Evolutionary conservation across 1,139 yeast species (phyloP), one percentile per base, ranked within the genome.

Genomic region (Lodderomyces metapsilosis): DNA sequence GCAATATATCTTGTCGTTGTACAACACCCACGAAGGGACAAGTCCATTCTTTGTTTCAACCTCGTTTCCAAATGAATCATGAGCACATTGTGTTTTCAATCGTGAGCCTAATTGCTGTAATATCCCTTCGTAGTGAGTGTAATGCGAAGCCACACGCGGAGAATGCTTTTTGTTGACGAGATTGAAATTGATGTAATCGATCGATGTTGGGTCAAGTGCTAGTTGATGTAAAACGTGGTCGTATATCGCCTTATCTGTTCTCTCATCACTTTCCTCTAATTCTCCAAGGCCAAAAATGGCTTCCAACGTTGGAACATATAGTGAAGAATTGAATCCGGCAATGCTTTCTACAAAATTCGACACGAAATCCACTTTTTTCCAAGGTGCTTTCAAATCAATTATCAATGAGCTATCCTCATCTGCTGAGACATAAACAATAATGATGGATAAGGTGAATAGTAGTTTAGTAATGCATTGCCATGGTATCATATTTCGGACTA

Each of bases 101-200:
- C 52, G 46, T 4, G 43, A 44, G 2, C 50, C 52, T 28, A 50
- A 52, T 2, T 47, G 43, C 0, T 68, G 61, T 23, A 53, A 47
- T 6, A 67, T 64, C 0, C 57, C 48, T 1, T 61, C 47, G 52
- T 77, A 86, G 54, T 73, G 67, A 42, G 74, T 72, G 52, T 73
- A 84, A 44, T 85, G 87, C 1, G 89, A 66, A 49, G 80, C 78
- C 20, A 88, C 70, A 39, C 82, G 64, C 3, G 96, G 88, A 1
- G 85, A 65, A 44, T 71, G 62, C 32, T 71, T 62, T 42, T 81
- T 80, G 47, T 79, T 66, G 1, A 78, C 78, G 35, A 82, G 52
- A 35, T 78, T 66, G 42, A 80, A 66, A 44, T 79, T 74, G n/a
- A 76, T 65, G 31, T 79, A 60, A 2, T 70, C 53, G 22, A 52